Percentiles rank a stretch among this genome's conserved stretches.
Evolutionary conservation across 768 basidiomycete species (phyloP).

Genomic region (Kwoniella sp.): DNA sequence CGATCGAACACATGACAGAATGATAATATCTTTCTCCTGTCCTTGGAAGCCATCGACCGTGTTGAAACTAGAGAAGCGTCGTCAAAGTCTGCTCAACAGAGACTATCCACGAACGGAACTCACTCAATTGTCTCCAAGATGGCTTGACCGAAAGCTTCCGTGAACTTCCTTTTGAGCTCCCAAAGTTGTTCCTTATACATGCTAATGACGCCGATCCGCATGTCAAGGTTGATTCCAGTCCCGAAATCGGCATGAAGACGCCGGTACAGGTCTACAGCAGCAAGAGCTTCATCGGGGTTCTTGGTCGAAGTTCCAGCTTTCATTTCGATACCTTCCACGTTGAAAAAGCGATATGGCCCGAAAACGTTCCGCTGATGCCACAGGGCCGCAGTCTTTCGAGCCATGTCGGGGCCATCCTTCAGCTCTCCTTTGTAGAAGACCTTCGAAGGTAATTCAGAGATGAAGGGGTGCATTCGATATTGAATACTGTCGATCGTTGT

Average conservation of each 20-base stretch:
- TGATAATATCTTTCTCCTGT: slow-evolving; percentile 98
- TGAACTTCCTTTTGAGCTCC: slow-evolving; percentile 72
- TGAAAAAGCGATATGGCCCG: slow-evolving; percentile 86
- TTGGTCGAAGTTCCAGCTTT: slow-evolving; percentile 70
- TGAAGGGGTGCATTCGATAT: slow-evolving; percentile 98
- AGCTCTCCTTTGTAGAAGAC: slow-evolving; percentile 82
- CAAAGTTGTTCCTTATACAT: slow-evolving; percentile 91
- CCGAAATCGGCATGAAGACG: slow-evolving; percentile 67
- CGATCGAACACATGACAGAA: slow-evolving; percentile 92
- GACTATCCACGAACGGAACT: slow-evolving; percentile 18
- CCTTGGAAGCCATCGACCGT: slow-evolving; percentile 99
- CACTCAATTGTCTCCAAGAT: slow-evolving; percentile 71
- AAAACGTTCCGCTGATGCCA: slow-evolving; percentile 83
- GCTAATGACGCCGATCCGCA: slow-evolving; percentile 72
- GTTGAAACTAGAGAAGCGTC: slow-evolving; percentile 64
- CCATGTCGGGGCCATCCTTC: slow-evolving; percentile 87
- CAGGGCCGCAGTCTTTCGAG: slow-evolving; percentile 70
- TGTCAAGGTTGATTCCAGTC: slow-evolving; percentile 60
- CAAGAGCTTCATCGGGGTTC: slow-evolving; percentile 72
- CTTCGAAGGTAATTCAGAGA: slow-evolving; percentile 82
- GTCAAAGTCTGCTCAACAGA: not conserved
- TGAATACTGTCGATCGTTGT: slow-evolving; percentile 71
- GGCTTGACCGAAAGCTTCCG: slow-evolving; percentile 68
- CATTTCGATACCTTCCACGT: slow-evolving; percentile 72
- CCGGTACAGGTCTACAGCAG: slow-evolving; percentile 75